Evolutionary conservation across 345 rosid genomes (phyloP), one percentile per base, ranked within the genome.

Genomic region (Luvunga scandens): DNA sequence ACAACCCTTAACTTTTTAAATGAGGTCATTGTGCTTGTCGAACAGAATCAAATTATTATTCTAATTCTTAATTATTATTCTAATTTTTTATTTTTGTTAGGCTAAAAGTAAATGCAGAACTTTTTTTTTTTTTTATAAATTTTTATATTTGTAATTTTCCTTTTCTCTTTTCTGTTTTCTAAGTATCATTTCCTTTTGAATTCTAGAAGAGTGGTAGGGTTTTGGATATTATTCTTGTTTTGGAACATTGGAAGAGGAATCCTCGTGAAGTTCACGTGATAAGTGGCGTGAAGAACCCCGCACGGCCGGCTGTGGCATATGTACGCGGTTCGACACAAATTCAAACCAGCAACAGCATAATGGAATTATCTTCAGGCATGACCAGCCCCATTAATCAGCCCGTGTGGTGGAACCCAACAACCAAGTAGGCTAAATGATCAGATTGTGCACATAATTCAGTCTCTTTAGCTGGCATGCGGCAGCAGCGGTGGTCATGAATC

Each of bases 221-320:
- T 71, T 68, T 13, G 13, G 13, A 25, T 75, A 64, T 59, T 38
- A 31, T 4, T 21, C 76, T 38, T 38, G 36, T 69, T 13, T 65
- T 9, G 75, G 75, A 80, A 78, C 77, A 71, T 27, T 28, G 69
- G 55, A 21, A 24, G 61, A 69, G 42, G 42, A 45, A 39, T 24
- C 84, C 76, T 55, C 55, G 84, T 83, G 89, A 80, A 80, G 82
- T 82, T 82, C 87, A 86, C 83, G 87, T 83, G 89, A 79, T 69
- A n/a, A 78, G 50, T 71, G 60, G 64, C 33, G 62, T 80, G 84
- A 59, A 13, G 14, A 28, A 45, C n/a, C 60, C 73, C 31, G 77
- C 77, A 42, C n/a, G 76, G 69, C 71, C 12, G 72, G 63, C 71
- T 7, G 2, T 30, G 45, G 30, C 14, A 28, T 14, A 16, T 45